These are phyloP conservation scores for Ophiosphaerella korrae DNA, from an alignment of 2,329 filamentous ascomycete genomes.

Conservation along the genomic window DNA sequence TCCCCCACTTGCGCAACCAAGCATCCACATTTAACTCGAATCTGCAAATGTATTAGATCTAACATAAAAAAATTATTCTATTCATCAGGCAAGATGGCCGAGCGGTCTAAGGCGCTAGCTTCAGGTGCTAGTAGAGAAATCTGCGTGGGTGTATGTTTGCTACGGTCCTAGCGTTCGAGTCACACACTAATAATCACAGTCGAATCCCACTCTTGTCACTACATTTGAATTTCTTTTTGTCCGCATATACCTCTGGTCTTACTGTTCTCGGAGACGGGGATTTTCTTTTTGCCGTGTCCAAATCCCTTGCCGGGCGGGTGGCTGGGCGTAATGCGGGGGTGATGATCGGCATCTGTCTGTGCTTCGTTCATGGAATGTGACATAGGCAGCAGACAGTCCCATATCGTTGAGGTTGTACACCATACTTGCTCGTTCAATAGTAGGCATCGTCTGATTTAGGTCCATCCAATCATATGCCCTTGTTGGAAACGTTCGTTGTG, in stretches of 20 bases:
- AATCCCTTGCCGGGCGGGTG: too few relatives aligned
- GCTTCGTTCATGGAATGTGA: neutral
- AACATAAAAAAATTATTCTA: neutral
- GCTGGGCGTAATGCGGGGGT: slow-evolving; percentile 1
- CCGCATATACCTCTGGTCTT: neutral
- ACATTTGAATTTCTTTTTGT: slow-evolving; percentile 23
- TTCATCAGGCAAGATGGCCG: slow-evolving; percentile 32
- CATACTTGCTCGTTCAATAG: too few relatives aligned
- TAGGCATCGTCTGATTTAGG: too few relatives aligned
- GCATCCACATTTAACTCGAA: too few relatives aligned
- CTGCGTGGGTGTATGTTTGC: slow-evolving; percentile 34
- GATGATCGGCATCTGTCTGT: neutral
- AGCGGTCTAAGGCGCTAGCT: slow-evolving; percentile 47
- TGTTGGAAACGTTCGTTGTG: too few relatives aligned
- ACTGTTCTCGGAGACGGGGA: neutral
- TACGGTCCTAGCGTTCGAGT: neutral
- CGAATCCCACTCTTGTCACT: slow-evolving; percentile 46
- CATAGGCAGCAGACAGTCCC: too few relatives aligned
- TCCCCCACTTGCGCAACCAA: neutral
- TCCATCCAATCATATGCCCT: too few relatives aligned
- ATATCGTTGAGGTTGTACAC: too few relatives aligned
- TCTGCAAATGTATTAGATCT: neutral
- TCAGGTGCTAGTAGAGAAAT: slow-evolving; percentile 46
- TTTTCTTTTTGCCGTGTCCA: slow-evolving; percentile 2
- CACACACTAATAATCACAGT: slow-evolving; percentile 2